These are phyloP conservation scores for Haberlea rhodopensis DNA, from an alignment of 257 asterid species.

Conservation along the genomic window DNA sequence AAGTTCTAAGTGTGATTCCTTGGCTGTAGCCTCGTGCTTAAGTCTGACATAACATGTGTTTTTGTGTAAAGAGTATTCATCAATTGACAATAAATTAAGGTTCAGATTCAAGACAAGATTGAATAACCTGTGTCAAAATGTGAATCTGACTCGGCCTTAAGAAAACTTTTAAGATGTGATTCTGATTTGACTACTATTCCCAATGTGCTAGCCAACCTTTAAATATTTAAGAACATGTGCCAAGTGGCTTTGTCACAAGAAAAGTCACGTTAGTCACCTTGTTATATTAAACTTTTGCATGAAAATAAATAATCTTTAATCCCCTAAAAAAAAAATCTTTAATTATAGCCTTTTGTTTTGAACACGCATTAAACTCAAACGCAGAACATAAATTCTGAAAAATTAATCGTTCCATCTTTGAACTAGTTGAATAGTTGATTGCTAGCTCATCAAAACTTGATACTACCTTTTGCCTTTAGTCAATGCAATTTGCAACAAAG, in stretches of 20 bases:
- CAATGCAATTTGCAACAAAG: too few relatives aligned
- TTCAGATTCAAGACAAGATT: conserved; percentile 25
- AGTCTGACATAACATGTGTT: conserved; percentile 45
- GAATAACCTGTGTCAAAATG: conserved; percentile 31
- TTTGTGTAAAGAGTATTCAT: conserved; percentile 17
- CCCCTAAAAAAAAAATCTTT: too few relatives aligned
- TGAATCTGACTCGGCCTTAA: conserved; percentile 19
- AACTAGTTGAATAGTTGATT: background rate
- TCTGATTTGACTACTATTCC: conserved; percentile 26
- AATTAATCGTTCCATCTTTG: too few relatives aligned
- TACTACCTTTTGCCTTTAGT: background rate
- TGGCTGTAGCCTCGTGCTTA: conserved; percentile 30
- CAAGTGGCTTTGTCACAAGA: conserved; percentile 28
- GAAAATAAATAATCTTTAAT: conserved; percentile 8
- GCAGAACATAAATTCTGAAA: too few relatives aligned
- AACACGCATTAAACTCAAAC: too few relatives aligned
- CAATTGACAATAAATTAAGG: conserved; percentile 18
- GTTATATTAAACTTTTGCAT: background rate
- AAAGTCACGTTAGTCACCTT: conserved; percentile 23
- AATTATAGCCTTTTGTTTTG: conserved; percentile 2
- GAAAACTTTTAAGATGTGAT: conserved; percentile 27
- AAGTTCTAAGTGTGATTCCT: conserved; percentile 1
- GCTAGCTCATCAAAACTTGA: background rate
- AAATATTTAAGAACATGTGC: conserved; percentile 29
- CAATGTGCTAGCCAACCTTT: conserved; percentile 17